Percentiles rank a stretch among this genome's conserved stretches.
Conservation (phyloP, 1,284 basidiomycete genomes). For the Meira miltonrushii region DNA sequence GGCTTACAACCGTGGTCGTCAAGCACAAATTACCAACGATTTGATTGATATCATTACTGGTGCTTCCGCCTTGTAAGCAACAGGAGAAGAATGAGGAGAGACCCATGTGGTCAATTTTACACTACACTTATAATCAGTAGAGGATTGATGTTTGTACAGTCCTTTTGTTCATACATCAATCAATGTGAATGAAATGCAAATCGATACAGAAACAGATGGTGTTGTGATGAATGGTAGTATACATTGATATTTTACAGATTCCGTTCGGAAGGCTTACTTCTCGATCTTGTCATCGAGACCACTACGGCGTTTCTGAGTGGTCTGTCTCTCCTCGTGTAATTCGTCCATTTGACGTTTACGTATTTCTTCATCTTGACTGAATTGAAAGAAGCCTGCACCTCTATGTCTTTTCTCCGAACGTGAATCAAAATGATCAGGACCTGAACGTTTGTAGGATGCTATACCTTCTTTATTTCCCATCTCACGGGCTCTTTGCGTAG, state of each 20-base stretch:
- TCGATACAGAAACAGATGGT: too few species aligned
- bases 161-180: background rate
- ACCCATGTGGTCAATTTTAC: too few species aligned
- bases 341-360: conserved; percentile 73
- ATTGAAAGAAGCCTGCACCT: conserved; percentile 81
- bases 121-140: too few species aligned
- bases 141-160: background rate
- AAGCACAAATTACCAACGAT: conserved; percentile 95
- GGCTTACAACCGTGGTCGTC: conserved; percentile 89
- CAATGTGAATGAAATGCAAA: background rate
- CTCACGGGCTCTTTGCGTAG: conserved; percentile 52
- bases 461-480: background rate
- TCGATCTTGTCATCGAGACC: background rate
- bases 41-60: conserved; percentile 90
- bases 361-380: conserved; percentile 73
- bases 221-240: too few species aligned
- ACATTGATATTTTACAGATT: too few species aligned
- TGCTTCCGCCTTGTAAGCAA: conserved; percentile 56
- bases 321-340: conserved; percentile 50
- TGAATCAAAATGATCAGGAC: conserved; percentile 69
- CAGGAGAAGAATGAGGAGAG: too few species aligned
- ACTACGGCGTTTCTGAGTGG: background rate
- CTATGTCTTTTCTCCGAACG: conserved; percentile 72
- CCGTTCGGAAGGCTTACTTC: background rate
- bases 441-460: background rate